These are phyloP conservation scores for Phtheirospermum japonicum DNA, from an alignment of 257 asterid genomes.

Conservation along the genomic window DNA sequence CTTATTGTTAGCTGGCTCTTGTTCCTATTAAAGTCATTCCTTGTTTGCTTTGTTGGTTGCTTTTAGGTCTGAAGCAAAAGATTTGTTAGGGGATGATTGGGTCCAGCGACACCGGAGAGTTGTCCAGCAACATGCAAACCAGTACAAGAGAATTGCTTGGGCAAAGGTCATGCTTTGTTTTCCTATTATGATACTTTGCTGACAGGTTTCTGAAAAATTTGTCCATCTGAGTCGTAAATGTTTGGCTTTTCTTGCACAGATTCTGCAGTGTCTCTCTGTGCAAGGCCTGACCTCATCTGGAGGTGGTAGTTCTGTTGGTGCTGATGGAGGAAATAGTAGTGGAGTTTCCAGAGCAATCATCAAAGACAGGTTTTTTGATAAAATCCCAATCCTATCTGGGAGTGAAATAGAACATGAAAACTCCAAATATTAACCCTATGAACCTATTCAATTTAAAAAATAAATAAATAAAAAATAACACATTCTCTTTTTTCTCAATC, in stretches of 20 bases:
- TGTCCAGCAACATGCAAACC: conserved; percentile 98
- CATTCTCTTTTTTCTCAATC: too few species aligned
- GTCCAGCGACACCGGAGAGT: conserved; percentile 95
- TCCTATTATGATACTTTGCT: conserved; percentile 11
- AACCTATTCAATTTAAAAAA: too few species aligned
- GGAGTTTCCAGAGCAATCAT: conserved; percentile 89
- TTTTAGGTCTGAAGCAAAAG: conserved; percentile 97
- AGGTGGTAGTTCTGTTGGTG: conserved; percentile 68
- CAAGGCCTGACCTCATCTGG: conserved; percentile 92
- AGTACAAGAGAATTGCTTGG: conserved; percentile 95
- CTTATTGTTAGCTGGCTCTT: conserved; percentile 6
- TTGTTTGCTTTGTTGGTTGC: conserved; percentile 26
- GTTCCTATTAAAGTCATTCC: conserved; percentile 15
- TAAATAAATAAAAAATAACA: too few species aligned
- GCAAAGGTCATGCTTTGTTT: conserved; percentile 57
- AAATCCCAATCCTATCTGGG: too few species aligned
- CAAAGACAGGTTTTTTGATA: conserved; percentile 68
- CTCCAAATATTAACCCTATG: too few species aligned
- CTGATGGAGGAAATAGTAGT: conserved; percentile 89
- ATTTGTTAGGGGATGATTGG: conserved; percentile 98
- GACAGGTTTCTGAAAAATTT: not conserved
- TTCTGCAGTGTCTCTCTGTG: conserved; percentile 73
- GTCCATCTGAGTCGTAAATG: not conserved
- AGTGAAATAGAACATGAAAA: too few species aligned
- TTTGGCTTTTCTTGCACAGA: conserved; percentile 44